phyloP scores from a whole-genome alignment of 2,329 filamentous ascomycete species.

The Raffaelea deltoideospora region DNA sequence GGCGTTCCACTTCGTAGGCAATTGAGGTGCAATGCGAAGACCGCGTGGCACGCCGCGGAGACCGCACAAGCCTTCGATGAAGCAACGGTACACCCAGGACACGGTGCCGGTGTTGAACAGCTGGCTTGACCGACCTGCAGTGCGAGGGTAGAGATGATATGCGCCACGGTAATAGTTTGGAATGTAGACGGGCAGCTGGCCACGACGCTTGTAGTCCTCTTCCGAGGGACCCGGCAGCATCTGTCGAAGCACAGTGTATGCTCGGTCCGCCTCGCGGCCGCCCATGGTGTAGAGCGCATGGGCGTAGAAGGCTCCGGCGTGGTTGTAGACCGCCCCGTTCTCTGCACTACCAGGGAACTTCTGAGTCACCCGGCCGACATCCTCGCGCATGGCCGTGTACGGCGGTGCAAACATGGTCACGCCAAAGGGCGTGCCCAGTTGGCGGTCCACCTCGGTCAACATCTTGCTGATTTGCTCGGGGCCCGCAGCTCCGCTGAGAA shows the following conservation, averaged over 20 bases:
- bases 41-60: conserved; percentile 32
- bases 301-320: conserved; percentile 38
- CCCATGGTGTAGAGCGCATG: conserved; percentile 36
- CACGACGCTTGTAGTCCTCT: conserved; percentile 33
- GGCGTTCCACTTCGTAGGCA: conserved; percentile 32
- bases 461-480: conserved; percentile 26
- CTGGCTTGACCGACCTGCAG: conserved; percentile 39
- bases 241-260: conserved; percentile 32
- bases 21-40: conserved; percentile 29
- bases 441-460: conserved; percentile 31
- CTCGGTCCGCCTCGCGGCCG: conserved; percentile 27
- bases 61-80: conserved; percentile 40
- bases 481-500: conserved; percentile 35
- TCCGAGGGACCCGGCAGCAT: conserved; percentile 38
- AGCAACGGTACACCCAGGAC: conserved; percentile 38
- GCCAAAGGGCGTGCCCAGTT: conserved; percentile 37
- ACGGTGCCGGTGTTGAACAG: conserved; percentile 44
- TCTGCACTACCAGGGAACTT: conserved; percentile 43
- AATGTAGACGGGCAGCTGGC: conserved; percentile 41
- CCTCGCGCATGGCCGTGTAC: conserved; percentile 39
- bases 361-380: conserved; percentile 42
- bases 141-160: conserved; percentile 30
- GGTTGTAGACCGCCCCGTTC: conserved; percentile 43
- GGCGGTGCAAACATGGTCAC: conserved; percentile 40
- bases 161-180: conserved; percentile 44